These are phyloP conservation scores for Pseudopithomyces maydicus DNA, from an alignment of 2,329 filamentous ascomycete species.

Conservation along the genomic window DNA sequence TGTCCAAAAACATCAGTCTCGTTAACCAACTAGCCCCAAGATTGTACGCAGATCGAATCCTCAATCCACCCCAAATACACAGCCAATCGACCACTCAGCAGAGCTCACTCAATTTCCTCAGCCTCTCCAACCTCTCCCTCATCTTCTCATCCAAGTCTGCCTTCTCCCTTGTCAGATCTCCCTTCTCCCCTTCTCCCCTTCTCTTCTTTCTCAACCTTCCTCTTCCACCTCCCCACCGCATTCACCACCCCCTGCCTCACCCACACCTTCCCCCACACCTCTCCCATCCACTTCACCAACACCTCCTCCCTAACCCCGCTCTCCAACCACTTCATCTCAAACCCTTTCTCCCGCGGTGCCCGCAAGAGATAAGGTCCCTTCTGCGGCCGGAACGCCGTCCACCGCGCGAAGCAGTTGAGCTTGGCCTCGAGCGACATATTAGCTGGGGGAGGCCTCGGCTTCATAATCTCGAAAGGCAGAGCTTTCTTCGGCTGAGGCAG, in stretches of 20 bases:
- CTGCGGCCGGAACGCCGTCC: constrained; percentile 25
- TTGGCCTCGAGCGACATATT: constrained; percentile 27
- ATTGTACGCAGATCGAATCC: too few relatives aligned
- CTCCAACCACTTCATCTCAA: constrained; percentile 27
- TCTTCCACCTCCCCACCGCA: constrained; percentile 31
- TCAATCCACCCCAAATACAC: too few relatives aligned
- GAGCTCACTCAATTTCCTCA: constrained; percentile 8
- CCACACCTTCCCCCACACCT: constrained; percentile 34
- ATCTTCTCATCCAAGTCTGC: not conserved
- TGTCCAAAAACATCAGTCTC: too few relatives aligned
- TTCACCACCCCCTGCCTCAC: constrained; percentile 25
- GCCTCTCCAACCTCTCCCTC: constrained; percentile 11
- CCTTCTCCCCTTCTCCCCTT: not conserved
- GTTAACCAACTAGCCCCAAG: too few relatives aligned
- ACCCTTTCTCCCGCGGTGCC: constrained; percentile 25
- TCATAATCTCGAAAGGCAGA: too few relatives aligned
- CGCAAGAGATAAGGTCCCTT: constrained; percentile 21
- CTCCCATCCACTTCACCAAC: constrained; percentile 21
- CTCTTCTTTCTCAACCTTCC: constrained; percentile 26
- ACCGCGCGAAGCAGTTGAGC: constrained; percentile 32
- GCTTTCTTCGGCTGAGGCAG: too few relatives aligned
- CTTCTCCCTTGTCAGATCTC: constrained; percentile 17
- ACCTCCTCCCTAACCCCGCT: constrained; percentile 17
- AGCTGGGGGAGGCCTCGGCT: constrained; percentile 18
- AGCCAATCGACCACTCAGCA: too few relatives aligned